These are phyloP conservation scores for Leersia perrieri DNA, from an alignment of 176 grass and related monocot genomes.

Conservation along the genomic window DNA sequence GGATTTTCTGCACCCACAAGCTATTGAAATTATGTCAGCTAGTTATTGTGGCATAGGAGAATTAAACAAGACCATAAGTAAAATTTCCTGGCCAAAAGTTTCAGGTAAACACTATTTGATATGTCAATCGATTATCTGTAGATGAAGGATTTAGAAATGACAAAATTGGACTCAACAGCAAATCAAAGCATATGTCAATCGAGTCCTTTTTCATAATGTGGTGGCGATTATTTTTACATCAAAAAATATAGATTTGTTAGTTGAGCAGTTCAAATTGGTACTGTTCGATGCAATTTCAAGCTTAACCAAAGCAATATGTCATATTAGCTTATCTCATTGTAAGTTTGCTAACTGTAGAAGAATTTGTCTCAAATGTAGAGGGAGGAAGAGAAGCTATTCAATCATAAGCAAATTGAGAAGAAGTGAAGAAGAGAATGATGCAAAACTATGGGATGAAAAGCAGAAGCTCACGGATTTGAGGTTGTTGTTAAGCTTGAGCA, in stretches of 20 bases:
- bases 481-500: constrained; percentile 68
- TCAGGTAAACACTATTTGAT: not conserved
- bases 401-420: not conserved
- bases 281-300: not conserved
- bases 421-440: not conserved
- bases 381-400: not conserved
- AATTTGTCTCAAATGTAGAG: not conserved
- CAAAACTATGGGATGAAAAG: not conserved
- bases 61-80: not conserved
- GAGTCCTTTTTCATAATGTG: not conserved
- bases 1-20: constrained; percentile 85
- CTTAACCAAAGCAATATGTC: not conserved
- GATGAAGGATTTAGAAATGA: not conserved
- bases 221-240: not conserved
- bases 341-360: no score
- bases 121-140: not conserved
- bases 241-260: not conserved
- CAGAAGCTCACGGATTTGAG: constrained; percentile 58
- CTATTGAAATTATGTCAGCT: constrained; percentile 56
- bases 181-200: no score
- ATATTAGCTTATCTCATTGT: not conserved
- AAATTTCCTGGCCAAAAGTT: not conserved
- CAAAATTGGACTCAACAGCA: not conserved
- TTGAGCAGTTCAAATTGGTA: not conserved
- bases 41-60: not conserved